phyloP scores from a whole-genome alignment of 495 filamentous ascomycete genomes.

The Hypoxylon intermedium region DNA sequence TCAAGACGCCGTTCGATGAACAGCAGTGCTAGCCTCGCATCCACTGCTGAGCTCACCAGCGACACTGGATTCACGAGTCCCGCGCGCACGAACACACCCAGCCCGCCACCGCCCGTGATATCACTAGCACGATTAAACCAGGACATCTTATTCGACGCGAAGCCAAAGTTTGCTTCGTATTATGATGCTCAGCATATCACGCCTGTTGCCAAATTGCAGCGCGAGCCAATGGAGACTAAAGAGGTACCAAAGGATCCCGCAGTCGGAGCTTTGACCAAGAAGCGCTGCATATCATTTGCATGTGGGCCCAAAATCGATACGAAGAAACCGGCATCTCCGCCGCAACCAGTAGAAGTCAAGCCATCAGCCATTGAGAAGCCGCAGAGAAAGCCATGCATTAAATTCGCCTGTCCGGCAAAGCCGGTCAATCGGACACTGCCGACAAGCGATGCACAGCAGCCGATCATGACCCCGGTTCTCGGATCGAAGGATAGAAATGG shows the following conservation, averaged over 20 bases:
- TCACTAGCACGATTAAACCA: conserved; percentile 30
- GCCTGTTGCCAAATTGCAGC: conserved; percentile 17
- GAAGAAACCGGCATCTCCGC: conserved; percentile 40
- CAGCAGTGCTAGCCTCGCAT: conserved; percentile 77
- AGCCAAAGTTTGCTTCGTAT: conserved; percentile 22
- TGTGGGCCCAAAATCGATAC: conserved; percentile 64
- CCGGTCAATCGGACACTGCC: conserved; percentile 29
- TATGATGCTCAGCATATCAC: conserved; percentile 16
- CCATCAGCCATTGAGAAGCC: conserved; percentile 41
- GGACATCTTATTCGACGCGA: conserved; percentile 37
- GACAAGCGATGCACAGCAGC: conserved; percentile 18
- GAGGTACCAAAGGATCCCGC: conserved; percentile 38
- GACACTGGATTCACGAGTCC: conserved; percentile 93
- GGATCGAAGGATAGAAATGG: conserved; percentile 33
- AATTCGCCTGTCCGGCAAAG: conserved; percentile 58
- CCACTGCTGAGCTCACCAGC: conserved; percentile 86
- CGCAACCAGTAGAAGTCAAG: conserved; percentile 37
- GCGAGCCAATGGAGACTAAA: conserved; percentile 16
- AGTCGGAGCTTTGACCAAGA: conserved; percentile 54
- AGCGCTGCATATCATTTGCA: conserved; percentile 92
- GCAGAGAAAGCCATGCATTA: conserved; percentile 54
- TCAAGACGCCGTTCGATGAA: conserved; percentile 71
- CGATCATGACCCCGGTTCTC: conserved; percentile 27
- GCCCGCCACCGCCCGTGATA: conserved; percentile 71
- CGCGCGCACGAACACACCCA: conserved; percentile 84